Evolutionary conservation across 2,329 filamentous ascomycete species (phyloP), one percentile per base, ranked within the genome.

Genomic region (Chaetomiaceae sp.): DNA sequence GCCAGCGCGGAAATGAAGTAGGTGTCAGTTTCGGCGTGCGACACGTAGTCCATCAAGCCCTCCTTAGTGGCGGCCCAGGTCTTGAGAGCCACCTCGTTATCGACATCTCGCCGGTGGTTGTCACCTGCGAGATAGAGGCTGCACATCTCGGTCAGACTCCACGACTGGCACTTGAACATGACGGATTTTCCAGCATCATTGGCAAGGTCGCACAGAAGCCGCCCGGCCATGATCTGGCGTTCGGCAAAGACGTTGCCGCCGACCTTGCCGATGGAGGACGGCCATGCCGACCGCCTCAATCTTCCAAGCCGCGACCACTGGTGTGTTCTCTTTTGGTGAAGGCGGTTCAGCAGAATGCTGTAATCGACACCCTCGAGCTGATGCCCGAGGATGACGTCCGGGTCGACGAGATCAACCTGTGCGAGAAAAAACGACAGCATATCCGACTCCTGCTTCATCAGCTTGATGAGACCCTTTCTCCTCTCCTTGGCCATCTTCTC

Each of bases 141-240:
- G 67, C 90, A 95, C 91, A 99, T 99, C 68, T 99, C 93, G 2
- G 92, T 95, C 68, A 99, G 76, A 67, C 87, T 96, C 93, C 93
- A 99, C 3, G 91, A 95, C 68, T 96, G 92, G 68, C 93, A 99
- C 71, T 95, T 96, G 62, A 81, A 85, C 92, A 97, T 97, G 58
- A 90, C 81, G 10, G 92, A 96, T 74, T 96, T 97, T 68, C 93
- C 93, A 64, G 95, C 88, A 61, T 99, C 93, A 66, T 99, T 99
- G 51, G 86, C 90, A 53, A 97, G 75, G 71, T 99, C 93, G 66
- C 93, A 97, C 50, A 97, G 79, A 54, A 99, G 74, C 60, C 93
- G 85, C 35, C 93, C 93, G 55, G 91, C 82, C 58, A 96, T 86
- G 50, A 99, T 70, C 64, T 96, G 89, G 53, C 92, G 85, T 68